Conservation (phyloP, 495 filamentous ascomycete species). For the Saxophila tyrrhenica region DNA sequence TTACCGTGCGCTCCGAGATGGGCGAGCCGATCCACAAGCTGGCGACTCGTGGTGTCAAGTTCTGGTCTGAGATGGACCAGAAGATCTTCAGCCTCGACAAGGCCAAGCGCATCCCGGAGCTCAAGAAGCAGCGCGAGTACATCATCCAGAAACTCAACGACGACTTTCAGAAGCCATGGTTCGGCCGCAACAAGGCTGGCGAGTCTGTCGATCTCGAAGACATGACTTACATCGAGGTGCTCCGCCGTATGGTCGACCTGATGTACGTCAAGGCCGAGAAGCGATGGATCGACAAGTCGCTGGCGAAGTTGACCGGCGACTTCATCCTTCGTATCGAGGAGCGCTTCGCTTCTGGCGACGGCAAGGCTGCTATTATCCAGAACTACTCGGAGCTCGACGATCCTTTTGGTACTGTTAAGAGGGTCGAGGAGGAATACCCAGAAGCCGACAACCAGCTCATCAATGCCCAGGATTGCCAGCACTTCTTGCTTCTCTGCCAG, state of each 20-base stretch:
- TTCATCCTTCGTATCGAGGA: constrained; percentile 95
- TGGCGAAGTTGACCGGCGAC: constrained; percentile 72
- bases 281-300: constrained; percentile 86
- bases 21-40: constrained; percentile 98
- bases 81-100: constrained; percentile 96
- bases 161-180: constrained; percentile 99
- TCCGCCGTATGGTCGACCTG: constrained; percentile 86
- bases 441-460: constrained; percentile 83
- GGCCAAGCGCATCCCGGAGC: constrained; percentile 79
- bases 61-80: constrained; percentile 97
- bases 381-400: constrained; percentile 78
- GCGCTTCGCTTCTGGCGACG: constrained; percentile 61
- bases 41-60: constrained; percentile 82
- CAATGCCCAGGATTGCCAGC: constrained; percentile 92
- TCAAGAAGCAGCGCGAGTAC: constrained; percentile 84
- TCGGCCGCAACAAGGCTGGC: constrained; percentile 74
- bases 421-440: constrained; percentile 70
- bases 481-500: constrained; percentile 89
- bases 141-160: constrained; percentile 97
- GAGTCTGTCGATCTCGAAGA: constrained; percentile 90
- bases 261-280: constrained; percentile 92
- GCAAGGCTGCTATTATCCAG: constrained; percentile 66
- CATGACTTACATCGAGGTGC: constrained; percentile 92
- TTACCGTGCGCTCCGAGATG: constrained; percentile 98
- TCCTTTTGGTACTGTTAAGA: constrained; percentile 64